Evolutionary conservation across 1,139 yeast species (phyloP), one percentile per base, ranked within the genome.

Genomic region (Saccharomyces hybrid): DNA sequence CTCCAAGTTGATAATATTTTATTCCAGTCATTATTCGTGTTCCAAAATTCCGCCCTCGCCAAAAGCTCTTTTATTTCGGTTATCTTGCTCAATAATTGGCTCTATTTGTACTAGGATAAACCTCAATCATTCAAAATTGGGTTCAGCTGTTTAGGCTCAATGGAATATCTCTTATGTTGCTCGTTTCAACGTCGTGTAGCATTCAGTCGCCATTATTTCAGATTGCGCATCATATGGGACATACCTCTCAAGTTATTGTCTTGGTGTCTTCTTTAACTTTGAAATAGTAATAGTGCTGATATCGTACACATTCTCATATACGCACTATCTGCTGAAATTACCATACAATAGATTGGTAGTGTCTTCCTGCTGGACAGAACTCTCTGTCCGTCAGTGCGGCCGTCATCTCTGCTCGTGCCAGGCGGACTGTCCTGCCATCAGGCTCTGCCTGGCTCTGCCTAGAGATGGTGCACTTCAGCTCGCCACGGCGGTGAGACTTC

Each of bases 191-290:
- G 23, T 19, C 23, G 4, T 19, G 23, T 19, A 19, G 26, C 44
- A 4, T n/a, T 38, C n/a, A 5, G 26, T 19, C 11, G 25, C 44
- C 44, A 38, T 38, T 38, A 38, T 19, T 38, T 38, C 11, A 11
- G 11, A 19, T 4, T 38, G 11, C 13, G 11, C 8, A 38, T 38
- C 14, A 38, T 16, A 16, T 38, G 5, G 44, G 25, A 38, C 44
- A 38, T 38, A 38, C 44, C 44, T 38, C 44, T 38, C 44, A 38
- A 38, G 44, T 38, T 38, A 38, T 38, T 38, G 44, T 38, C 44
- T 38, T 38, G 44, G 44, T 38, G 26, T 38, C 44, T 38, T 38
- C n/a, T 16, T 9, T 5, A 34, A 38, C 44, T 38, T 38, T 4
- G 8, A 5, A 16, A 38, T 38, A 11, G 8, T 13, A 38, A 5